Percentiles rank a stretch among this genome's conserved stretches.
Evolutionary conservation across 257 asterid species (phyloP).

Genomic region (Orobanche coerulescens): DNA sequence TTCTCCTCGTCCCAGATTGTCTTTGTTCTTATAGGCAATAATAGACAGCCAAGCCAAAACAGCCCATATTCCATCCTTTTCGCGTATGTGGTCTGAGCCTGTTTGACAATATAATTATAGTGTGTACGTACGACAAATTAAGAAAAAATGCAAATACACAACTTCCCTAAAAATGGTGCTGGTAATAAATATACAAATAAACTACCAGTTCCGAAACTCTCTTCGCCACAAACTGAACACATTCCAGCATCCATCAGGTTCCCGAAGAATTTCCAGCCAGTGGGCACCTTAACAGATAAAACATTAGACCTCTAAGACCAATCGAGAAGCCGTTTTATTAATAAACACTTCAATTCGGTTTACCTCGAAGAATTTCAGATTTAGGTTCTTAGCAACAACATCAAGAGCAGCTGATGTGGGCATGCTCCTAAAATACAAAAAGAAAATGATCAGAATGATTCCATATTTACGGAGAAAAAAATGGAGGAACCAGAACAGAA

Average conservation of each 20-base stretch:
- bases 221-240: slow-evolving; percentile 99
- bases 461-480: not conserved
- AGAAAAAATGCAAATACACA: not conserved
- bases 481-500: slow-evolving; percentile 22
- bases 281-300: slow-evolving; percentile 61
- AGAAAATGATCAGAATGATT: slow-evolving; percentile 20
- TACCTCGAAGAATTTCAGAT: slow-evolving; percentile 94
- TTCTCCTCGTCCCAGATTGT: slow-evolving; percentile 58
- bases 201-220: slow-evolving; percentile 99
- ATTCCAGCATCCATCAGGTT: slow-evolving; percentile 99
- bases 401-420: slow-evolving; percentile 99
- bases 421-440: slow-evolving; percentile 86
- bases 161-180: slow-evolving; percentile 8
- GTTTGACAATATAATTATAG: slow-evolving; percentile 30
- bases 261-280: slow-evolving; percentile 99
- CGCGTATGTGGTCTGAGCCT: slow-evolving; percentile 97
- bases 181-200: slow-evolving; percentile 2
- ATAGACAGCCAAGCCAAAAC: slow-evolving; percentile 96
- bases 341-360: slow-evolving; percentile 1
- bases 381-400: slow-evolving; percentile 80
- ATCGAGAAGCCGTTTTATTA: not conserved
- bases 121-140: slow-evolving; percentile 1
- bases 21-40: slow-evolving; percentile 82
- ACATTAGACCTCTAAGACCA: slow-evolving; percentile 24
- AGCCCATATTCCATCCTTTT: slow-evolving; percentile 99